Conservation (phyloP, 768 basidiomycete genomes). For the Hericium erinaceus region DNA sequence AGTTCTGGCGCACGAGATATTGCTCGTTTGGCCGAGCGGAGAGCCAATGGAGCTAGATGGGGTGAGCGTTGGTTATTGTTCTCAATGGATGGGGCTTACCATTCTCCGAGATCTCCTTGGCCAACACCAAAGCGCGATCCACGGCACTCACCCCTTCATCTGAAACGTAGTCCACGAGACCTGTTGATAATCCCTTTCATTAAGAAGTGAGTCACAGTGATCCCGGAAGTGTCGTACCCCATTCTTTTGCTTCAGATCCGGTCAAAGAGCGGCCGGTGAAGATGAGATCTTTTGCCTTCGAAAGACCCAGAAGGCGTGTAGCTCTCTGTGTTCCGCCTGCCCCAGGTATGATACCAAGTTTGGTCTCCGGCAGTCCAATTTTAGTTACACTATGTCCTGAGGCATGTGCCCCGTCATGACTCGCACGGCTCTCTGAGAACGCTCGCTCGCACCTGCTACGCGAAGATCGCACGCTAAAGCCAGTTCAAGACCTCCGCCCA, state of each 20-base stretch:
- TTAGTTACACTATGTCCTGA: conserved; percentile 63
- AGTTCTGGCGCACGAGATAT: conserved; percentile 76
- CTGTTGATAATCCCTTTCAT: conserved; percentile 28
- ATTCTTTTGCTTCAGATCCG: conserved; percentile 59
- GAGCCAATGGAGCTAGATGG: conserved; percentile 65
- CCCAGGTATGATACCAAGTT: conserved; percentile 78
- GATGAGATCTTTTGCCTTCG: conserved; percentile 80
- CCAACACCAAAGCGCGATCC: conserved; percentile 64
- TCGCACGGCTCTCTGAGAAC: too few species aligned
- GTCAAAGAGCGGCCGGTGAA: conserved; percentile 68
- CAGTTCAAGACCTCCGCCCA: conserved; percentile 89
- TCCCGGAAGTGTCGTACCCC: conserved; percentile 36
- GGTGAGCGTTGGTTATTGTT: background rate
- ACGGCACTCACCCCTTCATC: conserved; percentile 48
- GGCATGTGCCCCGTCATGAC: too few species aligned
- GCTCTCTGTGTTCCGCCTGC: conserved; percentile 85
- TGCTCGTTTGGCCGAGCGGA: conserved; percentile 82
- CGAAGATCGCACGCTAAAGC: conserved; percentile 85
- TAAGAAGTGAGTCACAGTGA: background rate
- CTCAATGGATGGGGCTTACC: conserved; percentile 32
- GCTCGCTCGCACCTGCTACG: conserved; percentile 56
- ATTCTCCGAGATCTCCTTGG: conserved; percentile 55
- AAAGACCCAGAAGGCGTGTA: conserved; percentile 64
- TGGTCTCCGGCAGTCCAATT: conserved; percentile 79
- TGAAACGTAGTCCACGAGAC: conserved; percentile 78